These are phyloP conservation scores for Cadophora gregata DNA, from an alignment of 2,329 filamentous ascomycete species.

Conservation along the genomic window DNA sequence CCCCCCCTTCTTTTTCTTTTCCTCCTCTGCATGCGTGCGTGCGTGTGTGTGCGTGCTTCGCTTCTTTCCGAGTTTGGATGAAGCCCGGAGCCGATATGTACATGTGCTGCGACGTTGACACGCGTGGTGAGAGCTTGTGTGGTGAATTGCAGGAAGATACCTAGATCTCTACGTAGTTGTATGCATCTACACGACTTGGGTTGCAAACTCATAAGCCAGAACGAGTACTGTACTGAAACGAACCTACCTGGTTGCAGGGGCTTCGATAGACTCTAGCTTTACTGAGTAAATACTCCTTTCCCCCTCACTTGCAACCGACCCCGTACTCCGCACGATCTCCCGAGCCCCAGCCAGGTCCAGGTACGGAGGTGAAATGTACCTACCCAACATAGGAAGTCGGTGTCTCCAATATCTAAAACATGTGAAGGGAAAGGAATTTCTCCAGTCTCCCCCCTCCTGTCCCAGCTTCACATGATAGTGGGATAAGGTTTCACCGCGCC, in stretches of 20 bases:
- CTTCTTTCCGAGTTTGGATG: background rate
- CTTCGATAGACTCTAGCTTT: no score
- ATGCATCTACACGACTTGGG: background rate
- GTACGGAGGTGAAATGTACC: background rate
- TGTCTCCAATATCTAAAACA: background rate
- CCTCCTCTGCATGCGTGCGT: background rate
- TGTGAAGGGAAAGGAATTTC: background rate
- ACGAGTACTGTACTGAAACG: no score
- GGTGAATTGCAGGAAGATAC: background rate
- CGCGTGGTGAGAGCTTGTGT: no score
- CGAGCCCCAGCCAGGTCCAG: background rate
- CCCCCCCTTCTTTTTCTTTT: background rate
- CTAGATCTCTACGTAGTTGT: background rate
- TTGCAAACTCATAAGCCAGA: no score
- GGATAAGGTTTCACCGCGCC: constrained; percentile 6
- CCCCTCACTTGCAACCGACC: background rate
- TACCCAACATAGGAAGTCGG: background rate
- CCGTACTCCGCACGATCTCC: background rate
- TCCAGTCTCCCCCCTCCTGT: background rate
- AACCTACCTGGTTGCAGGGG: background rate
- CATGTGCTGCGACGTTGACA: background rate
- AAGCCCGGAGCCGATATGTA: background rate
- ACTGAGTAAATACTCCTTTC: no score
- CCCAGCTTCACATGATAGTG: background rate
- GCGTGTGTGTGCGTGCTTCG: background rate